These are phyloP conservation scores for Colletotrichum liriopes DNA, from an alignment of 2,329 filamentous ascomycete species.

Conservation along the genomic window DNA sequence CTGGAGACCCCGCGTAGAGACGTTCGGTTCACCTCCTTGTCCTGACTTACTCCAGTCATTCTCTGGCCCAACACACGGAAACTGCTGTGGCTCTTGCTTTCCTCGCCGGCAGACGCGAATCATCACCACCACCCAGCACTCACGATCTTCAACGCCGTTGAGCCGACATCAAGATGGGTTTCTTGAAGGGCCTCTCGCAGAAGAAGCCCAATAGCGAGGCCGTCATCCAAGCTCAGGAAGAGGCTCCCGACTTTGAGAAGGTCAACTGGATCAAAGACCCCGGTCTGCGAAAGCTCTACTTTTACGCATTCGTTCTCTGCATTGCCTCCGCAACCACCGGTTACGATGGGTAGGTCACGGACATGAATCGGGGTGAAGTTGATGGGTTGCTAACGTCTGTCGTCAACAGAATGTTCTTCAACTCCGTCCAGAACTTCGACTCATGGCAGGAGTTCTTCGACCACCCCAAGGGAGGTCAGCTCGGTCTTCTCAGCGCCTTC, in stretches of 20 bases:
- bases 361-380: not conserved
- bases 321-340: conserved; percentile 71
- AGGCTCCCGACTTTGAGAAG: conserved; percentile 65
- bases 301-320: conserved; percentile 66
- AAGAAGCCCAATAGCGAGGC: conserved; percentile 40
- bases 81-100: conserved; percentile 33
- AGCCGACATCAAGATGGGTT: conserved; percentile 33
- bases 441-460: conserved; percentile 65
- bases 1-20: conserved; percentile 33
- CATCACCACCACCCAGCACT: not conserved
- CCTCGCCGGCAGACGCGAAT: conserved; percentile 16
- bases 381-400: conserved; percentile 26
- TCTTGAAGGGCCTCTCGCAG: conserved; percentile 37
- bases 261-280: conserved; percentile 70
- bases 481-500: conserved; percentile 70
- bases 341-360: conserved; percentile 65
- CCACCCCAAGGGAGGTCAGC: conserved; percentile 58
- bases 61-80: conserved; percentile 14
- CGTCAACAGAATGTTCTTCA: conserved; percentile 59
- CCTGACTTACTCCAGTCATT: conserved; percentile 22
- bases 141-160: conserved; percentile 9
- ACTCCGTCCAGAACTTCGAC: conserved; percentile 60
- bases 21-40: not conserved
- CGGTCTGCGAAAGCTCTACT: conserved; percentile 71
- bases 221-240: conserved; percentile 55